Evolutionary conservation across 441 rosid genomes (phyloP), one percentile per base, ranked within the genome.

Genomic region (Viola pubescens): DNA sequence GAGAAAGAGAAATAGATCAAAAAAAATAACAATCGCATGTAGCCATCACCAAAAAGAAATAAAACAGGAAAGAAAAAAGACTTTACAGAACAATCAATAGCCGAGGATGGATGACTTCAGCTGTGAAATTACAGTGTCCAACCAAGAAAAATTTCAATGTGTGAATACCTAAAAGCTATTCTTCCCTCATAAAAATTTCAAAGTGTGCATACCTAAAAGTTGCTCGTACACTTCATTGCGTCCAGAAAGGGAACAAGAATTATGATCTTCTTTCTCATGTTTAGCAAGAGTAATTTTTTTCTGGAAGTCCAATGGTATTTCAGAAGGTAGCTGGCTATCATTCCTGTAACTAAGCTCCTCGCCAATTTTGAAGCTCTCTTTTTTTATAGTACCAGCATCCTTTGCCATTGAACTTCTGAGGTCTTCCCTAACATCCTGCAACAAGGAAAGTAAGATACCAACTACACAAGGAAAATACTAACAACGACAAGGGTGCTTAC

Each of bases 401-500:
- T 85, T 88, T 63, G 97, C 97, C 98, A 94, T 89, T 39, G 95
- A 88, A 73, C 75, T 74, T 78, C 98, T 89, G 55, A 89, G 96
- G 58, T 83, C 95, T 67, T 88, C 98, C 11, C 48, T n/a, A 46
- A 46, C 48, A 46, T 46, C 48, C 48, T 46, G n/a, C 2, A 46
- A 46, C 10, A 10, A 46, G 9, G 45, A 5, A 42, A 5, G 0
- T 42, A 9, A 5, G 9, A 42, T 42, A 9, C 46, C 16, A 10
- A 47, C 45, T 12, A 47, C 52, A 39, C n/a, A 59, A 34, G 34
- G 57, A 40, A 44, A 64, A n/a, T 56, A 16, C 16, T 14, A 60
- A 54, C 61, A 54, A 64, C 52, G 48, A 51, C 54, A 34, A 54
- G 19, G 53, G 44, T 63, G 64, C 90, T 64, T 79, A 94, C 97